A percentile compares a stretch with the other conserved stretches of the same genome.
These are phyloP conservation scores for Telfairia occidentalis DNA, from an alignment of 331 rosid species.

Conservation along the genomic window DNA sequence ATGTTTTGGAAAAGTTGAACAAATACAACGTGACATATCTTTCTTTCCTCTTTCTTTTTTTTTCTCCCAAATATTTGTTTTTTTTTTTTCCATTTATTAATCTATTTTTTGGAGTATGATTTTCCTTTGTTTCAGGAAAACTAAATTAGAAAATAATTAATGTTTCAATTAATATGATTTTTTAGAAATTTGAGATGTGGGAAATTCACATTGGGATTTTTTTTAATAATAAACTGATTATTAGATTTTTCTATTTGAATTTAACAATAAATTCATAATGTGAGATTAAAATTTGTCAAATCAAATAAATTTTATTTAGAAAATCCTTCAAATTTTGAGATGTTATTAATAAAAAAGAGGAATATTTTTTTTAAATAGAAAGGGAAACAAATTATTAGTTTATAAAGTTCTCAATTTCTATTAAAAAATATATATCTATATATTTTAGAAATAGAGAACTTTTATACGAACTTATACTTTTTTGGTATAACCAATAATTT, in stretches of 20 bases:
- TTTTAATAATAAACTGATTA: not conserved
- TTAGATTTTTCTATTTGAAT: not conserved
- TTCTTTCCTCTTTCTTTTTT: not conserved
- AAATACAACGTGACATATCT: conserved; percentile 1
- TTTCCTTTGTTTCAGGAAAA: not conserved
- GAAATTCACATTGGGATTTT: not conserved
- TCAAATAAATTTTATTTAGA: not conserved
- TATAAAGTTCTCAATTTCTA: too few relatives aligned
- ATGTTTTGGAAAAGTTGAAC: not conserved
- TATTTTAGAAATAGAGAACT: not conserved
- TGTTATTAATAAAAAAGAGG: not conserved
- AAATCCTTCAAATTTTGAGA: not conserved
- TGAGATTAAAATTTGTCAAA: not conserved
- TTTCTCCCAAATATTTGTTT: not conserved
- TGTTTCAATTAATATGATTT: not conserved
- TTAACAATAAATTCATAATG: not conserved
- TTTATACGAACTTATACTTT: not conserved
- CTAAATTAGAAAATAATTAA: not conserved
- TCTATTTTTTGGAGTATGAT: not conserved
- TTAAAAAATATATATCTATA: not conserved
- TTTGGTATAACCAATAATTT: not conserved
- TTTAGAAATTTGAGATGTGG: not conserved
- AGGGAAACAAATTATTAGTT: not conserved
- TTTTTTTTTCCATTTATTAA: not conserved
- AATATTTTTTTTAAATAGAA: not conserved